Percentiles rank a stretch among this genome's conserved stretches.
Conservation (phyloP, 306 rosid genomes). For the Casuarina cunninghamiana region DNA sequence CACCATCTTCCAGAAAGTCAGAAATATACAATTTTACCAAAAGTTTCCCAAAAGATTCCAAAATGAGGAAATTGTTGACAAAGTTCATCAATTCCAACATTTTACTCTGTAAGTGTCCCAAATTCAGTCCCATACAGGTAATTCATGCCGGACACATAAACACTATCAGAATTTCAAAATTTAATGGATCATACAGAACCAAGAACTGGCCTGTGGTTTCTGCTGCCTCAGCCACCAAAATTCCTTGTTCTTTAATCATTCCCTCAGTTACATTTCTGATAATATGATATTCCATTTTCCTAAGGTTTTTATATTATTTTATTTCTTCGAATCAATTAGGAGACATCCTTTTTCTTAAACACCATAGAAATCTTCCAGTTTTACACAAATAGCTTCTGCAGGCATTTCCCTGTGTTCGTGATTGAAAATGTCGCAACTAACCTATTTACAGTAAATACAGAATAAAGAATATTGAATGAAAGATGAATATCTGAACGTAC, state of each 20-base stretch:
- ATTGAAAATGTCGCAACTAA: too few species aligned
- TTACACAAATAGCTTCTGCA: too few species aligned
- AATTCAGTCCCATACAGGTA: not conserved
- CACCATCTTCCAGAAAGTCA: not conserved
- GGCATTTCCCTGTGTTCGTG: too few species aligned
- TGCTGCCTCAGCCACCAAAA: not conserved
- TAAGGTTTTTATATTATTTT: too few species aligned
- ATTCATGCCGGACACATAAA: not conserved
- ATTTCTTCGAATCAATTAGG: too few species aligned
- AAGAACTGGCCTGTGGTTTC: not conserved
- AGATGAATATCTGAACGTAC: too few species aligned
- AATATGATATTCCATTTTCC: too few species aligned
- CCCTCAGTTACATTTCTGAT: not conserved
- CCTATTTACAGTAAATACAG: too few species aligned
- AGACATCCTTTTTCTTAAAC: too few species aligned
- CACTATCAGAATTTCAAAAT: not conserved
- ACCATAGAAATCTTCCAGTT: too few species aligned
- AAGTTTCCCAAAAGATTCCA: not conserved
- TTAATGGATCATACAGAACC: not conserved
- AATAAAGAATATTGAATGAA: too few species aligned
- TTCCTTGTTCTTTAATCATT: not conserved
- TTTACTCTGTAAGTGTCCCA: not conserved
- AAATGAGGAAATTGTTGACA: not conserved
- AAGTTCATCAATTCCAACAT: not conserved
- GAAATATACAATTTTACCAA: not conserved